Conservation (phyloP, 2,329 filamentous ascomycete species). For the Penicillium hordei region DNA sequence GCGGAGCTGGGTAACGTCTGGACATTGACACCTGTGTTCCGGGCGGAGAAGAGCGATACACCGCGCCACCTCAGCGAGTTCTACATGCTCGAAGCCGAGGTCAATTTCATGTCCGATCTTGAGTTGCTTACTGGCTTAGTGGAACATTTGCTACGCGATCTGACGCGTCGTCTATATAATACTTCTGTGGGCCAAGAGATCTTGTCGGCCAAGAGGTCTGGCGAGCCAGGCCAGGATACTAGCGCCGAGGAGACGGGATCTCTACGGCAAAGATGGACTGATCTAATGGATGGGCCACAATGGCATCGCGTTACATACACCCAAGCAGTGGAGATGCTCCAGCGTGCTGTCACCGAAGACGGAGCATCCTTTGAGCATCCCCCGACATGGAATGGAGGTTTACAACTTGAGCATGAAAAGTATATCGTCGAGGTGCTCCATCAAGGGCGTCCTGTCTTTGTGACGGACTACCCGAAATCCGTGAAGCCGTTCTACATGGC, state of each 20-base stretch:
- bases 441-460: conserved; percentile 71
- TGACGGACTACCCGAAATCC: conserved; percentile 85
- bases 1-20: conserved; percentile 89
- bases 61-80: conserved; percentile 94
- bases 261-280: conserved; percentile 70
- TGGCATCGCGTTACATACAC: conserved; percentile 87
- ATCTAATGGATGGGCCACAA: conserved; percentile 53
- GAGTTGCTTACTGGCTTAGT: conserved; percentile 73
- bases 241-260: conserved; percentile 33
- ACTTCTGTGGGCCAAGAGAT: conserved; percentile 58
- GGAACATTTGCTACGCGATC: conserved; percentile 70
- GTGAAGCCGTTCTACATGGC: conserved; percentile 94
- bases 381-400: conserved; percentile 69
- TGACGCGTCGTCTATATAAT: conserved; percentile 52
- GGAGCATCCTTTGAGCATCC: conserved; percentile 62
- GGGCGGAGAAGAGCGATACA: conserved; percentile 90
- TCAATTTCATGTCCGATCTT: conserved; percentile 73
- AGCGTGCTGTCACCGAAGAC: conserved; percentile 54
- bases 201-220: conserved; percentile 46
- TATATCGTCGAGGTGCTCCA: conserved; percentile 72
- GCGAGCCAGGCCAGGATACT: conserved; percentile 44
- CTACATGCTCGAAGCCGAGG: conserved; percentile 95
- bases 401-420: conserved; percentile 91
- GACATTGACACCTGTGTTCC: conserved; percentile 90
- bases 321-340: conserved; percentile 69